Evolutionary conservation across 257 asterid genomes (phyloP).

Genomic region (Nicotiana knightiana): DNA sequence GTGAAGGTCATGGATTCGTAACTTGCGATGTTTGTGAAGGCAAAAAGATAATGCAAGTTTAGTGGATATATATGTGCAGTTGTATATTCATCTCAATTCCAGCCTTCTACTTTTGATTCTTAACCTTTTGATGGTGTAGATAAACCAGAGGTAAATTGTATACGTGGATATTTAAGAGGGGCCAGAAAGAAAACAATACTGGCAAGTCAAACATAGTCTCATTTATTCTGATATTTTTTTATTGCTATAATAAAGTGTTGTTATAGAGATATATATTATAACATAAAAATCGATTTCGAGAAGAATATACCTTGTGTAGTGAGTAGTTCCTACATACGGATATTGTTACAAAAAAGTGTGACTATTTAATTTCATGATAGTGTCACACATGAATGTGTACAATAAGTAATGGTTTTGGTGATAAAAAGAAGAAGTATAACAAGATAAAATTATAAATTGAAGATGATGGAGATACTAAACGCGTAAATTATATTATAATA

Average conservation of each 20-base stretch:
- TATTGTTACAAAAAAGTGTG: too few relatives aligned
- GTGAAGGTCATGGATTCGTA: slow-evolving; percentile 67
- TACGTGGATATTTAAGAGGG: neutral
- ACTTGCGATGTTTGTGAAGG: slow-evolving; percentile 68
- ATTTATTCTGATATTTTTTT: too few relatives aligned
- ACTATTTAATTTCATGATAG: neutral
- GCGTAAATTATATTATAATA: neutral
- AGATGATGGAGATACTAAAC: neutral
- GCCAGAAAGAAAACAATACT: neutral
- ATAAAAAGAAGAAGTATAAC: neutral
- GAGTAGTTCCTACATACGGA: too few relatives aligned
- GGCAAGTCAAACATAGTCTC: neutral
- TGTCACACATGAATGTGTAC: neutral
- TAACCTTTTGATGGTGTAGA: neutral
- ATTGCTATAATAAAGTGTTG: too few relatives aligned
- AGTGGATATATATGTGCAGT: neutral
- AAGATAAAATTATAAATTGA: neutral
- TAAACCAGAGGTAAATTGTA: neutral
- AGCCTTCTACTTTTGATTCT: neutral
- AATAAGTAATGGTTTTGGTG: neutral
- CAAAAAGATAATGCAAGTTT: slow-evolving; percentile 22
- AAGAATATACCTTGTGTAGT: too few relatives aligned
- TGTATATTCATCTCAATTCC: neutral
- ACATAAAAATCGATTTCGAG: too few relatives aligned
- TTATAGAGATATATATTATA: too few relatives aligned